Percentiles rank a stretch among this genome's conserved stretches.
These are phyloP conservation scores for Chalaropsis thielavioides DNA, from an alignment of 2,329 filamentous ascomycete genomes.

Conservation along the genomic window DNA sequence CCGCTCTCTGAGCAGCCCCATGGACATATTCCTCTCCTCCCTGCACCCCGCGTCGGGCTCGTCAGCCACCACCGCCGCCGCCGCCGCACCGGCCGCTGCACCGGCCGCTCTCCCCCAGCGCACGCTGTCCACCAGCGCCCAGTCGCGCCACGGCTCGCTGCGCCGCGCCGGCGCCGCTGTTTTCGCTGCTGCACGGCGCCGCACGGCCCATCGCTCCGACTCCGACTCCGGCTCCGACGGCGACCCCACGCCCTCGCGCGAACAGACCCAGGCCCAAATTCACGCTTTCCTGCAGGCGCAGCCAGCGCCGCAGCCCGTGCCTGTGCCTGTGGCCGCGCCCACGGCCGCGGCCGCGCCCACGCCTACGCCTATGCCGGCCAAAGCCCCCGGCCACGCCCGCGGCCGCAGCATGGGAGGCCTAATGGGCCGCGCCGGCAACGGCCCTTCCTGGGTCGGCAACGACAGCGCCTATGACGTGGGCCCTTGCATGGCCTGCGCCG, in stretches of 20 bases:
- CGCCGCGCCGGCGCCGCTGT: constrained; percentile 13
- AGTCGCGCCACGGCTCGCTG: not conserved
- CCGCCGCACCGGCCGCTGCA: not conserved
- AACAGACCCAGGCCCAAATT: constrained; percentile 4
- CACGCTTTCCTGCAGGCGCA: not conserved
- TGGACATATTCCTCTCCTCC: not conserved
- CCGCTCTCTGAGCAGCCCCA: not conserved
- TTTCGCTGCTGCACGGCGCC: constrained; percentile 7
- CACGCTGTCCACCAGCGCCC: not conserved
- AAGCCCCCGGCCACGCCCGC: not conserved
- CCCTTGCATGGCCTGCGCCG: constrained; percentile 75
- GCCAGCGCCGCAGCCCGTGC: not conserved
- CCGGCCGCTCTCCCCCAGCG: not conserved
- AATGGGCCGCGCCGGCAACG: not conserved
- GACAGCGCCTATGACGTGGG: constrained; percentile 51
- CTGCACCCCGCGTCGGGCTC: too few species aligned
- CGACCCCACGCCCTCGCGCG: not conserved
- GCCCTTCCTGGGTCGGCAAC: constrained; percentile 18
- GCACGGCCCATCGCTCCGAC: not conserved
- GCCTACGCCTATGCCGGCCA: not conserved
- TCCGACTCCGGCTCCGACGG: not conserved
- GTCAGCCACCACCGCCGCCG: too few species aligned
- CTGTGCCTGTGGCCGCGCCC: not conserved
- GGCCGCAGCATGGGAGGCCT: not conserved
- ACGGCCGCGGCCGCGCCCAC: not conserved